Conservation (phyloP, 2,329 filamentous ascomycete genomes). For the Fusarium abutilonis region DNA sequence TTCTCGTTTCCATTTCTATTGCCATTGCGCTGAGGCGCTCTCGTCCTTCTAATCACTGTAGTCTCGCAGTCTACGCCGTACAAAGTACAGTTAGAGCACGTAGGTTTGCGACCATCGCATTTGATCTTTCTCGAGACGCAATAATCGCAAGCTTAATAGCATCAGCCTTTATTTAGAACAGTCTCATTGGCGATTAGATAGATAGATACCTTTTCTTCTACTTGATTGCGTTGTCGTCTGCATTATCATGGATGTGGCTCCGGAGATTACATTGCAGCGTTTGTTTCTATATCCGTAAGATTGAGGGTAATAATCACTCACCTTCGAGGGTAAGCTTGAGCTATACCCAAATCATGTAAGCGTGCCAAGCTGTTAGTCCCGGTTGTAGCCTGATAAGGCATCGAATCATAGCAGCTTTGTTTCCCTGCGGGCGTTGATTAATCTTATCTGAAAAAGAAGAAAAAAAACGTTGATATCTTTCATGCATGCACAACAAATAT, state of each 20-base stretch:
- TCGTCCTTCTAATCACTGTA: constrained; percentile 19
- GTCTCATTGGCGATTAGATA: neutral
- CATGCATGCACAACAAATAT: too few relatives aligned
- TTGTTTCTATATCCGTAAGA: too few relatives aligned
- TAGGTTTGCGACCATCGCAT: constrained; percentile 52
- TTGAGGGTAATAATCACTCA: too few relatives aligned
- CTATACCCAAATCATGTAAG: too few relatives aligned
- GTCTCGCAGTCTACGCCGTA: constrained; percentile 49
- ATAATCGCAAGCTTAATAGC: constrained; percentile 47
- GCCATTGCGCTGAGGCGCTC: constrained; percentile 3
- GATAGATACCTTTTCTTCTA: constrained; percentile 34
- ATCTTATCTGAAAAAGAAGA: too few relatives aligned
- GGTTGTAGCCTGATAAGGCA: too few relatives aligned
- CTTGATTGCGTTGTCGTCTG: constrained; percentile 19
- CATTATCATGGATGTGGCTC: constrained; percentile 12
- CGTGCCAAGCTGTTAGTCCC: too few relatives aligned
- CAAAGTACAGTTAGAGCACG: constrained; percentile 53
- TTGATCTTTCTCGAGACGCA: constrained; percentile 55
- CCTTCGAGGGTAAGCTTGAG: too few relatives aligned
- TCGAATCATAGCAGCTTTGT: too few relatives aligned
- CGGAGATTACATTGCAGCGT: neutral
- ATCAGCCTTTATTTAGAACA: neutral
- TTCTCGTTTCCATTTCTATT: neutral
- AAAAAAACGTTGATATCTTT: too few relatives aligned
- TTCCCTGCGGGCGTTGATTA: too few relatives aligned